Base-by-base conservation (phyloP, 1,284 basidiomycete species). In the Trametes versicolor region DNA sequence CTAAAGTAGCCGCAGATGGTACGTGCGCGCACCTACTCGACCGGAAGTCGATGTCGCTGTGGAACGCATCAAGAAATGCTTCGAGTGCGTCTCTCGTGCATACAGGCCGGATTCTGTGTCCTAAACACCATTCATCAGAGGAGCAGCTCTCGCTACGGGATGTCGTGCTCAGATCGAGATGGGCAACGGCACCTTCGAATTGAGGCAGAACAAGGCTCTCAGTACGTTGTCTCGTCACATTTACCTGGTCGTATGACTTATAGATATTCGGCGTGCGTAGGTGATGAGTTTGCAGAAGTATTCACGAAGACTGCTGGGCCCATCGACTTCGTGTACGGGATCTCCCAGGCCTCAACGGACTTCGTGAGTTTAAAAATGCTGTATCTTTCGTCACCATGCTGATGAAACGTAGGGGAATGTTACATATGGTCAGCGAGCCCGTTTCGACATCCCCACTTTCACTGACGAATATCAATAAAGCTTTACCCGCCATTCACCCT, bases 131-230 rank as follows among this genome's bases (percentile, higher is more conserved):
- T 25, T n/a, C 37, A 1, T 32, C 32, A 92, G 90, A 69, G 93
- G 90, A 17, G 93, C 89, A 2, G 87, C 86, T 7, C 78, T 87
- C 32, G 90, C 92, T 1, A 93, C 92, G 3, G 86, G 85, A 2
- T 94, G 93, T 75, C 82, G 78, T 54, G 79, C 88, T 59, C 81
- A 87, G 52, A 75, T 90, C 58, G 78, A 80, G 4, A 67, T 66
- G 43, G 55, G 52, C 2, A 64, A 62, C 32, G 52, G 65, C 4
- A 66, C 69, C 10, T 82, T 81, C 66, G 89, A 93, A 50, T 74
- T 93, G 45, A 81, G 82, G 52, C 89, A 92, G 74, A 92, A 92
- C 67, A 70, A 76, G 52, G 81, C 80, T 2, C 81, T 92, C 36
- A 84, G 89, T 87, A 36, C 21, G 12, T 29, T 13, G 2, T 25